phyloP scores from a whole-genome alignment of 73 alveolate species.

The Paramecium sonneborni region DNA sequence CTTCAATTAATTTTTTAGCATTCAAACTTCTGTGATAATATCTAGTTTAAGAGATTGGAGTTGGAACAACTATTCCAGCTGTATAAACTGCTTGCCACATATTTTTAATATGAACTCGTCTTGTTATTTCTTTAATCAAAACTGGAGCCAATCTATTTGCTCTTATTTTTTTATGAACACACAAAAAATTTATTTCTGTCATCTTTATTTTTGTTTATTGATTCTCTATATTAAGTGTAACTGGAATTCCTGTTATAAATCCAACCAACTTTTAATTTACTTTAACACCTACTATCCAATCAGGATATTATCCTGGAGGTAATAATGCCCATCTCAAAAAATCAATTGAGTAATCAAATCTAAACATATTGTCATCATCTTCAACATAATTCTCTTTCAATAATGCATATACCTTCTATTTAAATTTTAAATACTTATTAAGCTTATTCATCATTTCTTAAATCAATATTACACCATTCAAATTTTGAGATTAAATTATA shows the following conservation, averaged over 20 bases:
- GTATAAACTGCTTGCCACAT: constrained; percentile 98
- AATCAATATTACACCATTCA: constrained; percentile 90
- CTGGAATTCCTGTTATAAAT: constrained; percentile 98
- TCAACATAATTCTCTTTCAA: constrained; percentile 97
- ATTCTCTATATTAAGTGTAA: constrained; percentile 72
- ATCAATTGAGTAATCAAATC: constrained; percentile 96
- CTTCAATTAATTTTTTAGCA: constrained; percentile 96
- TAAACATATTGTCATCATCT: constrained; percentile 98
- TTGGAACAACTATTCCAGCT: constrained; percentile 91
- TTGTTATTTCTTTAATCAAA: constrained; percentile 94
- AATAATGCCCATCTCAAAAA: constrained; percentile 94
- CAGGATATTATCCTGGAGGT: constrained; percentile 86
- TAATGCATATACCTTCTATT: constrained; percentile 80
- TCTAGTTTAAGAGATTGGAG: constrained; percentile 85
- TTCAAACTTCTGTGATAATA: constrained; percentile 97
- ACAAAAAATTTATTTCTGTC: constrained; percentile 98
- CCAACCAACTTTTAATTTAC: constrained; percentile 93
- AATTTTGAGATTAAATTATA: constrained; percentile 87
- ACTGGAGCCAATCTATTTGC: constrained; percentile 97
- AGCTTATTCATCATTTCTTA: constrained; percentile 77
- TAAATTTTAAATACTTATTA: constrained; percentile 68
- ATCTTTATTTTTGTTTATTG: constrained; percentile 79
- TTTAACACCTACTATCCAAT: constrained; percentile 92
- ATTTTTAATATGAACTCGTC: constrained; percentile 94
- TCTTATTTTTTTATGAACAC: constrained; percentile 98